These are phyloP conservation scores for Chlorella ohadii DNA, from an alignment of 139 green algal species.

Conservation along the genomic window DNA sequence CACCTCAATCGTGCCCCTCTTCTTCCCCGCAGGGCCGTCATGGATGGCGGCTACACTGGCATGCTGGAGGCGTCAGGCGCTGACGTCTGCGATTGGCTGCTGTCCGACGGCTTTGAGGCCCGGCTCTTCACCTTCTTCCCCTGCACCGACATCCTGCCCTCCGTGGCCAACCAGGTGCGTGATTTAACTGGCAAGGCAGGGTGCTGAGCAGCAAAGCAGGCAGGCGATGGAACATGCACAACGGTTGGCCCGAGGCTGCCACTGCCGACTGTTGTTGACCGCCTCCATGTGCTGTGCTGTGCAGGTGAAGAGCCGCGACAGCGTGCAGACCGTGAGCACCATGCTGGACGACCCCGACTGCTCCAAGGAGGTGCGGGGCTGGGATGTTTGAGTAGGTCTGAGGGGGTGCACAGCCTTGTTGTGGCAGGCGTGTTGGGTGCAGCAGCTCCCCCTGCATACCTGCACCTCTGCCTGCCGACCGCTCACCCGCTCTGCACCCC, in stretches of 20 bases:
- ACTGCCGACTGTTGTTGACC: not conserved
- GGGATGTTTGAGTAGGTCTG: constrained; percentile 28
- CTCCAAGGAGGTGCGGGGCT: constrained; percentile 17
- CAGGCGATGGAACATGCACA: too few relatives aligned
- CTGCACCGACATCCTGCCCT: constrained; percentile 49
- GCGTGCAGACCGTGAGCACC: constrained; percentile 25
- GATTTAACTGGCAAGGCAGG: not conserved
- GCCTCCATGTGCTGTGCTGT: too few relatives aligned
- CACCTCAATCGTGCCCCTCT: not conserved
- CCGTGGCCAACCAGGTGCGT: constrained; percentile 17
- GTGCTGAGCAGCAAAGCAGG: not conserved
- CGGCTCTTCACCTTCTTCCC: constrained; percentile 79
- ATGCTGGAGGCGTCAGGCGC: constrained; percentile 65
- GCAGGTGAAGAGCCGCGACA: constrained; percentile 21
- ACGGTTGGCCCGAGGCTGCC: too few relatives aligned
- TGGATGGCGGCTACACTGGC: constrained; percentile 56
- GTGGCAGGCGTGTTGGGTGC: not conserved
- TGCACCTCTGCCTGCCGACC: too few relatives aligned
- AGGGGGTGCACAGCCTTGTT: not conserved
- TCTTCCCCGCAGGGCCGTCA: constrained; percentile 47
- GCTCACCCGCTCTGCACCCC: too few relatives aligned
- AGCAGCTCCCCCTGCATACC: too few relatives aligned
- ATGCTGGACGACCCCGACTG: constrained; percentile 24
- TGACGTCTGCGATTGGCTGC: constrained; percentile 71
- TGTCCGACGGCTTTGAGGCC: constrained; percentile 56